Conservation (phyloP, 2,329 filamentous ascomycete genomes). For the Monascus ruber region DNA sequence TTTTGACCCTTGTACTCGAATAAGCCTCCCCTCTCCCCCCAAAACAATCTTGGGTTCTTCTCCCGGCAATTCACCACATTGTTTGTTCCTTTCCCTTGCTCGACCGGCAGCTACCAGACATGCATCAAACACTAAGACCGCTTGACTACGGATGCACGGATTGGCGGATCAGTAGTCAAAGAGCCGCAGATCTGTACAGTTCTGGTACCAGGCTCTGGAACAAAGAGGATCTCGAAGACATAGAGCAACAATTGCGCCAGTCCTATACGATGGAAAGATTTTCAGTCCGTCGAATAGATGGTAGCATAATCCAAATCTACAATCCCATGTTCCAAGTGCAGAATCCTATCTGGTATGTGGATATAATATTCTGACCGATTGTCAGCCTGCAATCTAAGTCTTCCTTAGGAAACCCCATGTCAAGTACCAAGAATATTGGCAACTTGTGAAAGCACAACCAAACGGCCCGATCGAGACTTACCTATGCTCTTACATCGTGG, state of each 20-base stretch:
- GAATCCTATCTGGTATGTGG: constrained; percentile 12
- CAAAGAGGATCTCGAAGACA: constrained; percentile 10
- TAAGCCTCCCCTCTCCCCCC: no score
- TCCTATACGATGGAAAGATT: constrained; percentile 9
- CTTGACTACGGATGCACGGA: constrained; percentile 10
- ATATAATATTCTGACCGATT: constrained; percentile 5
- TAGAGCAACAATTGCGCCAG: constrained; percentile 10
- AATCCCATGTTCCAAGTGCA: constrained; percentile 11
- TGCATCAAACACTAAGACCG: constrained; percentile 6
- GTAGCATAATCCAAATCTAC: constrained; percentile 10
- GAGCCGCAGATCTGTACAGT: constrained; percentile 9
- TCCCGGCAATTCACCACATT: constrained; percentile 2
- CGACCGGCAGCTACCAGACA: constrained; percentile 7
- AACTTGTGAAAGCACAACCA: constrained; percentile 9
- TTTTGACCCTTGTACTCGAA: no score
- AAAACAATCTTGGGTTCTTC: constrained; percentile 1
- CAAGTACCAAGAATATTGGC: constrained; percentile 12
- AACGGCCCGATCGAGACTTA: constrained; percentile 9
- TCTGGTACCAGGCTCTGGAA: constrained; percentile 9
- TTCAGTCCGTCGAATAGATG: constrained; percentile 11
- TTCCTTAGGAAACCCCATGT: constrained; percentile 9
- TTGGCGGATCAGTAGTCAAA: constrained; percentile 12
- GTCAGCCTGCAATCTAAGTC: constrained; percentile 6
- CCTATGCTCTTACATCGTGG: constrained; percentile 11
- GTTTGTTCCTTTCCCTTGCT: constrained; percentile 4